Evolutionary conservation across 257 asterid genomes (phyloP).

Genomic region (Solanum appendiculatum): DNA sequence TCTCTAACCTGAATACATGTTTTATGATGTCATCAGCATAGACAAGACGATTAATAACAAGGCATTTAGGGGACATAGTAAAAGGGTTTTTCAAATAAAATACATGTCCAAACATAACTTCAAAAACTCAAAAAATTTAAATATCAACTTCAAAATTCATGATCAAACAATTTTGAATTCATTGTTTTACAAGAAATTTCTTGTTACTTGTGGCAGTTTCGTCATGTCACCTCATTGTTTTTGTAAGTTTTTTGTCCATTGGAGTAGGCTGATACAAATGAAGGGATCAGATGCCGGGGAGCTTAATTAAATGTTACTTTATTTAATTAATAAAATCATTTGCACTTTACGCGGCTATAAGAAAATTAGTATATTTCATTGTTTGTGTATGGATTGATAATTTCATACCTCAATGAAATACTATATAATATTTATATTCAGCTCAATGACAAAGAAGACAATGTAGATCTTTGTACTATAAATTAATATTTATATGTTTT

Average conservation of each 20-base stretch:
- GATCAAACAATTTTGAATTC: not conserved
- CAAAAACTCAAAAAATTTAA: not conserved
- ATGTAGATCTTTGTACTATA: not conserved
- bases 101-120: not conserved
- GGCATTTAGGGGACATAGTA: too few species aligned
- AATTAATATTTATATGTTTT: too few species aligned
- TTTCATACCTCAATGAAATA: not conserved
- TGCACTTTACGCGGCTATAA: not conserved
- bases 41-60: too few species aligned
- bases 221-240: not conserved
- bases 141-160: not conserved
- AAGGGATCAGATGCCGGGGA: not conserved
- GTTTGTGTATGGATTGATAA: not conserved
- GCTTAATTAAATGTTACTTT: not conserved
- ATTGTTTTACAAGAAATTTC: not conserved
- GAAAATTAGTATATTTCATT: not conserved
- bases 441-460: not conserved
- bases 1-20: too few species aligned
- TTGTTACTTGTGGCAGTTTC: not conserved
- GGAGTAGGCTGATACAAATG: not conserved
- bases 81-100: too few species aligned
- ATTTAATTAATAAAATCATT: not conserved
- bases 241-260: not conserved
- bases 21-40: too few species aligned
- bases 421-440: not conserved